Evolutionary conservation across 2,329 filamentous ascomycete species (phyloP).

Genomic region (Ophiosphaerella narmari): DNA sequence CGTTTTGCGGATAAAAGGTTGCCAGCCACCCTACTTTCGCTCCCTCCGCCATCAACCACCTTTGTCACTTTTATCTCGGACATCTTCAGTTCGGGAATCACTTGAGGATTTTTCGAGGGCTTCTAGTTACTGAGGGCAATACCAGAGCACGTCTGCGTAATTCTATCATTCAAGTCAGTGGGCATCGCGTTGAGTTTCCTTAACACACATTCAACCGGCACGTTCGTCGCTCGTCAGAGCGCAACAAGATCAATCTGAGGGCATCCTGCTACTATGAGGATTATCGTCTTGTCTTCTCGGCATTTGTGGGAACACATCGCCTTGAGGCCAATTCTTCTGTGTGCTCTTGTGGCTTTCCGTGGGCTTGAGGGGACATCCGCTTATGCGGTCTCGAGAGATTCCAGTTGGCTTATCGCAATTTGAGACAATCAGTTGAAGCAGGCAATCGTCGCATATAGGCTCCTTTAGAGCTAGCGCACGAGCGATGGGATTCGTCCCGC

Average conservation of each 20-base stretch:
- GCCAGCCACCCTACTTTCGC: slow-evolving; percentile 18
- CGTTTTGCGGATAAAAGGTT: slow-evolving; percentile 10
- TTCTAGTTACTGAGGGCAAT: slow-evolving; percentile 41
- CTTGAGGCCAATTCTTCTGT: slow-evolving; percentile 52
- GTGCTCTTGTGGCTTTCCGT: slow-evolving; percentile 53
- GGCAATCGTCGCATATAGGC: slow-evolving; percentile 34
- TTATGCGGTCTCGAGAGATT: slow-evolving; percentile 47
- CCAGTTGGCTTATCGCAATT: slow-evolving; percentile 50
- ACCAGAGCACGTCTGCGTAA: slow-evolving; percentile 14
- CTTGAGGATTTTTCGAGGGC: slow-evolving; percentile 39
- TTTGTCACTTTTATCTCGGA: slow-evolving; percentile 27
- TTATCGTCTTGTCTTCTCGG: slow-evolving; percentile 52
- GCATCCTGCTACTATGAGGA: slow-evolving; percentile 48
- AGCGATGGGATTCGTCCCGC: slow-evolving; percentile 28
- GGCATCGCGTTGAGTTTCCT: slow-evolving; percentile 47
- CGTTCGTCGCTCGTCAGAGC: slow-evolving; percentile 43
- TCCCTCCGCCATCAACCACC: slow-evolving; percentile 20
- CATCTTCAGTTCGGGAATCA: slow-evolving; percentile 23
- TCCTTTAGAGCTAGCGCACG: slow-evolving; percentile 22
- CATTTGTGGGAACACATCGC: slow-evolving; percentile 59
- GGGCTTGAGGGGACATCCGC: slow-evolving; percentile 49
- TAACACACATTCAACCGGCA: slow-evolving; percentile 42
- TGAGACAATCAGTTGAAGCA: slow-evolving; percentile 46
- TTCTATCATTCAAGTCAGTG: slow-evolving; percentile 47
- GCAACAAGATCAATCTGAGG: slow-evolving; percentile 45